These are phyloP conservation scores for Aspergillus sclerotiicarbonarius DNA, from an alignment of 495 filamentous ascomycete species.

Conservation along the genomic window DNA sequence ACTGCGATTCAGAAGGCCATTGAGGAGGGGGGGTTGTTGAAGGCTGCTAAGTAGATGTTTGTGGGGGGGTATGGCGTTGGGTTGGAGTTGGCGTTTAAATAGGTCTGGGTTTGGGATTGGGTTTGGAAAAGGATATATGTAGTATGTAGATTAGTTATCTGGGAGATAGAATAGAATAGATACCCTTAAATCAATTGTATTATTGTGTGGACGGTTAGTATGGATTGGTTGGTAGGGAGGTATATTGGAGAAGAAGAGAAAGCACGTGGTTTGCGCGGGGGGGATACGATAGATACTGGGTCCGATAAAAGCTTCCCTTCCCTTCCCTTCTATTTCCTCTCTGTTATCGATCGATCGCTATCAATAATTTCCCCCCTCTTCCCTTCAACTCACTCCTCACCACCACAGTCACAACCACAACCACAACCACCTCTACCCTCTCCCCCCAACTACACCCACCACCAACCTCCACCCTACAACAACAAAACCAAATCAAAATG, in stretches of 20 bases:
- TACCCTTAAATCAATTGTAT: not conserved
- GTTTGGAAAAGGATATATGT: too few relatives aligned
- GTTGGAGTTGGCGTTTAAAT: too few relatives aligned
- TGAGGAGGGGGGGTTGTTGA: conserved; percentile 37
- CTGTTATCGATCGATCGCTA: not conserved
- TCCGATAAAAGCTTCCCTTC: not conserved
- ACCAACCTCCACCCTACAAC: conserved; percentile 1
- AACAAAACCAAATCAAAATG: conserved; percentile 14
- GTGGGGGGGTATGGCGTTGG: not conserved
- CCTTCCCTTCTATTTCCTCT: not conserved
- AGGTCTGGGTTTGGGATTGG: not conserved
- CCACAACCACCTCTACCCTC: not conserved
- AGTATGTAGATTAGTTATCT: too few relatives aligned
- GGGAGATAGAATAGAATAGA: too few relatives aligned
- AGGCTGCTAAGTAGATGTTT: conserved; percentile 20
- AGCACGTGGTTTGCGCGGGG: not conserved
- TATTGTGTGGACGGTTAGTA: too few relatives aligned
- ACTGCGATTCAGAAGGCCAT: conserved; percentile 47
- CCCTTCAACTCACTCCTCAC: not conserved
- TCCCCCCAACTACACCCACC: not conserved
- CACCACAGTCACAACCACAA: conserved; percentile 1
- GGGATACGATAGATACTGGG: too few relatives aligned
- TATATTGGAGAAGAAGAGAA: too few relatives aligned
- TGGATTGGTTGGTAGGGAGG: too few relatives aligned
- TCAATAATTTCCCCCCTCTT: not conserved